Evolutionary conservation across 331 rosid species (phyloP), one percentile per base, ranked within the genome.

Genomic region (Rosa hybrid): DNA sequence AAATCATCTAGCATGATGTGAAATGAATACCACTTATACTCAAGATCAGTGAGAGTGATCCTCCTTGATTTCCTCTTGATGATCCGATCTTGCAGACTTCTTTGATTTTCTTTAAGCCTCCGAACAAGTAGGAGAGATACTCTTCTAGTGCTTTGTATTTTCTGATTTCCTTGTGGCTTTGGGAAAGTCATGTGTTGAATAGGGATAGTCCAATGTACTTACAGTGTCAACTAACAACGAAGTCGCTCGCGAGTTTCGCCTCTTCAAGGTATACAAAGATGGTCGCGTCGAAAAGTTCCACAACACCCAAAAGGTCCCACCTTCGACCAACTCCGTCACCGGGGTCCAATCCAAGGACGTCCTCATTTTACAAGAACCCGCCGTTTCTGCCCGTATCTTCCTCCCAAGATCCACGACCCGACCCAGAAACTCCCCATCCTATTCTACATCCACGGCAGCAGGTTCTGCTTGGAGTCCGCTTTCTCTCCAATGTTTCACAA

Each of bases 371-470:
- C 4, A 87, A 1, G 16, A 71, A 12, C 85, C 94, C 42, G 81
- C 87, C 48, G 34, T 88, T 3, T 74, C 86, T 12, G 84, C 85
- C 49, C 90, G 97, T 53, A 65, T 91, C 23, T 93, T 80, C 83
- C 87, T 84, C 71, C 46, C 77, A 92, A 94, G 0, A 84, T 78
- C 56, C 42, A 79, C 68, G 4, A n/a, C 68, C 11, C 82, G 0
- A 1, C 38, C 72, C 14, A 13, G 0, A 91, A 89, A 50, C 85
- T 91, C 57, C 91, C 94, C 0, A 82, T 93, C 13, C 74, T 91
- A 0, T 71, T 93, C 62, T 90, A 88, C 87, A 72, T 83, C 83
- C 98, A 90, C 80, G 98, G 97, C 30, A 91, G 98, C 14, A 97
- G 83, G 5, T 91, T 91, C 78, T 68, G 87, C 27, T 12, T 86